Percentiles rank a stretch among this genome's conserved stretches.
Evolutionary conservation across 129 eudicot genomes (phyloP).

Genomic region (Artemisia tridentata): DNA sequence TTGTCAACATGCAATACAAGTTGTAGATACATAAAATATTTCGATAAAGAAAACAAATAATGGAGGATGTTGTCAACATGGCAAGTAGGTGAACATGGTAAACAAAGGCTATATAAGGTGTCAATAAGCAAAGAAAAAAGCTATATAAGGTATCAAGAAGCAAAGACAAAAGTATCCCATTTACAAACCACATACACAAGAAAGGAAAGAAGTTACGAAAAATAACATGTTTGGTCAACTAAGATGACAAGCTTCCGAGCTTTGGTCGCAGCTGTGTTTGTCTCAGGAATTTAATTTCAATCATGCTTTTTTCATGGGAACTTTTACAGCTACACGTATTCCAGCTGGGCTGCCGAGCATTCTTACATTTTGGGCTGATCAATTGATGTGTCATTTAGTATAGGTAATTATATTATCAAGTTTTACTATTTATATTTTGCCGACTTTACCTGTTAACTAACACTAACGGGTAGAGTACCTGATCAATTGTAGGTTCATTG

Average conservation of each 20-base stretch:
- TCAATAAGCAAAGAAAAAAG: too few species aligned
- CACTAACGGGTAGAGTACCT: too few species aligned
- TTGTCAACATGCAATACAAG: not conserved
- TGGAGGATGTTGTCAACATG: slow-evolving; percentile 14
- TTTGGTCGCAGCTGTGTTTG: slow-evolving; percentile 20
- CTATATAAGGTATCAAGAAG: slow-evolving; percentile 28
- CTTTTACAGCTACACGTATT: slow-evolving; percentile 28
- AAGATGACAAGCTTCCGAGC: slow-evolving; percentile 37
- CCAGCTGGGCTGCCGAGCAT: slow-evolving; percentile 49
- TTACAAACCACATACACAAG: not conserved
- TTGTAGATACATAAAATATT: slow-evolving; percentile 3
- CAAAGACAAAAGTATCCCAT: slow-evolving; percentile 13
- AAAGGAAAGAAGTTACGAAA: not conserved
- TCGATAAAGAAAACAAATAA: not conserved
- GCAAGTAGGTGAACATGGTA: slow-evolving; percentile 6
- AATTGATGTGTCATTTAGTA: too few species aligned
- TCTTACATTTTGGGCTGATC: slow-evolving; percentile 28
- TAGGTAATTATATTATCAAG: too few species aligned
- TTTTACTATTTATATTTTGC: too few species aligned
- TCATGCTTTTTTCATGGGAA: slow-evolving; percentile 35
- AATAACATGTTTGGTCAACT: not conserved
- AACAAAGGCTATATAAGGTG: too few species aligned
- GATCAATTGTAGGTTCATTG: too few species aligned
- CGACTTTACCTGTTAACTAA: too few species aligned
- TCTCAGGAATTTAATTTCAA: slow-evolving; percentile 32